These are phyloP conservation scores for Purshia tridentata DNA, from an alignment of 306 rosid genomes.

Conservation along the genomic window DNA sequence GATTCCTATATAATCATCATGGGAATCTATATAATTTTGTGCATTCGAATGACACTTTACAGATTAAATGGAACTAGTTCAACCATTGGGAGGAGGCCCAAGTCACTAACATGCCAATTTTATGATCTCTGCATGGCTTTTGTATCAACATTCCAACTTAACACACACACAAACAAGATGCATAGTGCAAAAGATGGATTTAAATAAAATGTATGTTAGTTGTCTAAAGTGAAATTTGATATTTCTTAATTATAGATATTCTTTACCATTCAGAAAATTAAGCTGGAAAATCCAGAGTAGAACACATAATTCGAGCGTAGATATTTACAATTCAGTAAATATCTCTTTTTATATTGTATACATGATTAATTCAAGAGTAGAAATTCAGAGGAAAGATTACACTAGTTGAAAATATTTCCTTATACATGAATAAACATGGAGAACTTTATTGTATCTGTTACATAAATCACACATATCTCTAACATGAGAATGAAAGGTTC, in stretches of 20 bases:
- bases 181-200: neutral
- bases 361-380: neutral
- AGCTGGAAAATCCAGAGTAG: too few species aligned
- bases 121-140: neutral
- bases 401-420: constrained; percentile 7
- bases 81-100: neutral
- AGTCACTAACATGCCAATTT: neutral
- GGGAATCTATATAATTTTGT: neutral
- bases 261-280: neutral
- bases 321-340: neutral
- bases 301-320: too few species aligned
- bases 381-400: constrained; percentile 6
- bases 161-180: neutral
- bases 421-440: neutral
- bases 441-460: neutral
- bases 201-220: neutral
- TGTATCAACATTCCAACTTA: neutral
- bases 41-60: neutral
- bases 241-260: neutral
- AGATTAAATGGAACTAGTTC: too few species aligned
- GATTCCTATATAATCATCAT: neutral
- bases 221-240: neutral
- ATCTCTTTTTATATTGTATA: neutral
- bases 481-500: neutral
- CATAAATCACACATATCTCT: neutral